Conservation (phyloP, 148 eudicot genomes). For the Chenopodium quinoa region DNA sequence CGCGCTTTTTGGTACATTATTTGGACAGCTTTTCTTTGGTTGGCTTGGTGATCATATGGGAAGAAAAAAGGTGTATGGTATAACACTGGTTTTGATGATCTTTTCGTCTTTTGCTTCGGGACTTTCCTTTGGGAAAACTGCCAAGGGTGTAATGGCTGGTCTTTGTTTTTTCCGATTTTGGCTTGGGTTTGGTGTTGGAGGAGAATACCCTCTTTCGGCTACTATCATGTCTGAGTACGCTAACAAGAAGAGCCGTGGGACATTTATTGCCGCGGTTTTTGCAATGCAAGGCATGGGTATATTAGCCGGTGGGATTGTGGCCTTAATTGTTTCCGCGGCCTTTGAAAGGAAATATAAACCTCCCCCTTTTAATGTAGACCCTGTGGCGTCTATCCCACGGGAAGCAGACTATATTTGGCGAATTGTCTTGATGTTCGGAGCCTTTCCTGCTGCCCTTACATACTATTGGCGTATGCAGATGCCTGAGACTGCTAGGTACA, state of each 20-base stretch:
- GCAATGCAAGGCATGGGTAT: constrained; percentile 79
- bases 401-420: constrained; percentile 46
- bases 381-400: constrained; percentile 13
- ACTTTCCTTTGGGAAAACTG: constrained; percentile 36
- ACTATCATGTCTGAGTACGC: constrained; percentile 81
- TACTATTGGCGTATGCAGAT: constrained; percentile 52
- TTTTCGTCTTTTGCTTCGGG: constrained; percentile 48
- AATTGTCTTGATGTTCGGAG: constrained; percentile 47
- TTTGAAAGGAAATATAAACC: constrained; percentile 29
- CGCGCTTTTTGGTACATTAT: constrained; percentile 57
- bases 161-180: constrained; percentile 53
- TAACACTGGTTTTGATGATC: constrained; percentile 47
- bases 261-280: constrained; percentile 65
- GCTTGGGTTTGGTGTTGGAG: constrained; percentile 65
- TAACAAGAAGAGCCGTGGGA: constrained; percentile 63
- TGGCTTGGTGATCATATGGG: constrained; percentile 75
- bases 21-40: constrained; percentile 68
- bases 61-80: constrained; percentile 53
- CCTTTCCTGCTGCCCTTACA: constrained; percentile 48
- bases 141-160: constrained; percentile 37
- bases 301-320: constrained; percentile 46
- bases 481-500: constrained; percentile 69
- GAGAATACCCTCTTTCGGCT: constrained; percentile 67
- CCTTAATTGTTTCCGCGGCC: constrained; percentile 36
- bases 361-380: constrained; percentile 6